Percentiles rank a stretch among this genome's conserved stretches.
Conservation (phyloP, 805 yeast genomes). For the Saccharomycopsis oosterbeekiorum region DNA sequence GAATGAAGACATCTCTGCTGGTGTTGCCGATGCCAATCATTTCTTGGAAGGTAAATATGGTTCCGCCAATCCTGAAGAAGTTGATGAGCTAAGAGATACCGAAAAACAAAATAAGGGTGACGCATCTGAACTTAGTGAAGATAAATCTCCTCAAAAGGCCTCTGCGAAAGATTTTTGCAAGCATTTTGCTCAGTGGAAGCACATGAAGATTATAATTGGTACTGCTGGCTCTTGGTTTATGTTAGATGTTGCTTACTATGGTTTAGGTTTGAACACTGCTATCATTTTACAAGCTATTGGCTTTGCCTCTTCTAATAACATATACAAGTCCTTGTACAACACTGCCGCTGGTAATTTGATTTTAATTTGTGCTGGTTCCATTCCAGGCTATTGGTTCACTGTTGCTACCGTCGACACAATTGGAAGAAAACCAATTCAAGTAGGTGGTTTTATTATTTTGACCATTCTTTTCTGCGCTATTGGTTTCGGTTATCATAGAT, state of each 20-base stretch:
- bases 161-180: slow-evolving; percentile 58
- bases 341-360: slow-evolving; percentile 88
- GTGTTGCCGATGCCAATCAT: slow-evolving; percentile 45
- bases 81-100: background rate
- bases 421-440: slow-evolving; percentile 76
- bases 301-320: slow-evolving; percentile 60
- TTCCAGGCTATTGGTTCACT: slow-evolving; percentile 67
- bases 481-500: slow-evolving; percentile 74
- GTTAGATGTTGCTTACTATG: slow-evolving; percentile 86
- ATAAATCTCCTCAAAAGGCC: slow-evolving; percentile 58
- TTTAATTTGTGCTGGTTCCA: slow-evolving; percentile 85
- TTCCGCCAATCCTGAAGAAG: background rate
- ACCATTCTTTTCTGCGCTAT: slow-evolving; percentile 66
- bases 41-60: background rate
- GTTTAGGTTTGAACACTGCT: slow-evolving; percentile 77
- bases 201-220: slow-evolving; percentile 74
- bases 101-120: background rate
- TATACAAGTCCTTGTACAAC: slow-evolving; percentile 62
- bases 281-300: slow-evolving; percentile 75
- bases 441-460: slow-evolving; percentile 62
- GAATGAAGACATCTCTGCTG: slow-evolving; percentile 45
- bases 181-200: slow-evolving; percentile 82
- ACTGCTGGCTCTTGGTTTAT: slow-evolving; percentile 89
- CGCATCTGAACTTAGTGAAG: background rate
- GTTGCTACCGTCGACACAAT: slow-evolving; percentile 49